A percentile compares a stretch with the other conserved stretches of the same genome.
Conservation (phyloP, 345 rosid genomes). For the Mercurialis annua region DNA sequence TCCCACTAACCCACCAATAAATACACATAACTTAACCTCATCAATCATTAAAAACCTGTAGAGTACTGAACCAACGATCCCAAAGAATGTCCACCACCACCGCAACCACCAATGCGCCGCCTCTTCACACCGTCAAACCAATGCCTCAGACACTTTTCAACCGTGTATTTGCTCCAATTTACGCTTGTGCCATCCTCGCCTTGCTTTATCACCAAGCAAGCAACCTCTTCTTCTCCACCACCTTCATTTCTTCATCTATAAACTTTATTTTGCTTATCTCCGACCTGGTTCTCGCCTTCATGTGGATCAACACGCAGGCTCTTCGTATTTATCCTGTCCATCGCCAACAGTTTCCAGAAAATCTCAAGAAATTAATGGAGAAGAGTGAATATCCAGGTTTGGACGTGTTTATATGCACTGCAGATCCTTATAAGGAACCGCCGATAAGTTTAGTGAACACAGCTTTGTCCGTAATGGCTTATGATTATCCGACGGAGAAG, state of each 20-base stretch:
- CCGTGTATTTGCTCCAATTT: constrained; percentile 46
- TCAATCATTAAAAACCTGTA: neutral
- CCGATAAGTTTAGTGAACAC: constrained; percentile 70
- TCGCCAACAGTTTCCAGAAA: constrained; percentile 47
- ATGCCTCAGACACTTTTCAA: constrained; percentile 37
- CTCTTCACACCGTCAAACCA: constrained; percentile 39
- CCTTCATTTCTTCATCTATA: constrained; percentile 15
- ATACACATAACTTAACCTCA: neutral
- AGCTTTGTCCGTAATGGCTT: constrained; percentile 71
- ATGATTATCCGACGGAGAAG: constrained; percentile 68
- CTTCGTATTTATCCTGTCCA: constrained; percentile 40
- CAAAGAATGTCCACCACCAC: neutral
- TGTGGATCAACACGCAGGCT: constrained; percentile 45
- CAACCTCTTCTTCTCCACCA: constrained; percentile 34
- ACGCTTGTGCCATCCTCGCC: constrained; percentile 47
- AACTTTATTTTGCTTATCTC: constrained; percentile 38
- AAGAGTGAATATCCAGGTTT: constrained; percentile 45
- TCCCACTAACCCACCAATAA: no score
- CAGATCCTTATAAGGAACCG: constrained; percentile 88
- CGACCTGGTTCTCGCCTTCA: constrained; percentile 62
- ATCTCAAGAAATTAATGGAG: constrained; percentile 26
- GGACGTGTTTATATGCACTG: constrained; percentile 83
- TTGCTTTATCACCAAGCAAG: constrained; percentile 46
- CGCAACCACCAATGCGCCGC: constrained; percentile 9
- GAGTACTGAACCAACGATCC: neutral